phyloP scores from a whole-genome alignment of 352 stramenopile genomes.

The Pythium brassicae region DNA sequence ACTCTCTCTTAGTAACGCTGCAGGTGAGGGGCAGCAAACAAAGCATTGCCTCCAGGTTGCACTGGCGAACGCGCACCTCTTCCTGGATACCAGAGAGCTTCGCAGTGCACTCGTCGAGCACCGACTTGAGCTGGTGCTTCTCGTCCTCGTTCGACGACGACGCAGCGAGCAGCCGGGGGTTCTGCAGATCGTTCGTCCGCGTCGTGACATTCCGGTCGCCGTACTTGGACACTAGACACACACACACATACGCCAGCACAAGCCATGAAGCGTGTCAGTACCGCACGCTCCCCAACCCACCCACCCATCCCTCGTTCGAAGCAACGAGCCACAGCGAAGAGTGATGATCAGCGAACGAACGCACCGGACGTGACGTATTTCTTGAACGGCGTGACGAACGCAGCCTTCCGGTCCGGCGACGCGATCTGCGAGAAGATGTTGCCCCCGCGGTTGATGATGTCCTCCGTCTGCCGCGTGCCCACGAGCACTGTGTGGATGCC shows the following conservation, averaged over 20 bases:
- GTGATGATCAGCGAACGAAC: background rate
- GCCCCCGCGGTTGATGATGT: constrained; percentile 65
- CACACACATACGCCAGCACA: background rate
- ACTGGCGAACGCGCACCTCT: constrained; percentile 25
- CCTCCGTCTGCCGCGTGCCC: constrained; percentile 64
- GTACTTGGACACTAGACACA: constrained; percentile 68
- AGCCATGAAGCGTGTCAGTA: no score
- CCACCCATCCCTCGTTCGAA: background rate
- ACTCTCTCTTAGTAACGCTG: background rate
- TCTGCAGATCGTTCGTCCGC: constrained; percentile 75
- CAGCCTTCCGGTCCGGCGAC: constrained; percentile 50
- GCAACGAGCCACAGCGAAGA: background rate
- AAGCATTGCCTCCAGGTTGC: no score
- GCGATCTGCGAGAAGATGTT: constrained; percentile 63
- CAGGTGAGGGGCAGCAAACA: no score
- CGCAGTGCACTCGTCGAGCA: constrained; percentile 35
- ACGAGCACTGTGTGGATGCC: constrained; percentile 79
- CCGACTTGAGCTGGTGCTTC: constrained; percentile 51
- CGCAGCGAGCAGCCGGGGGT: constrained; percentile 54
- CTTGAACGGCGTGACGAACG: constrained; percentile 80
- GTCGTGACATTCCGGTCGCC: constrained; percentile 81
- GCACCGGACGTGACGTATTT: constrained; percentile 82
- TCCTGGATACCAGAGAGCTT: constrained; percentile 44
- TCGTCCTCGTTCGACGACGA: constrained; percentile 80
- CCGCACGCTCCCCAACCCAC: background rate